phyloP scores from a whole-genome alignment of 306 rosid species.

The Acacia crassicarpa region DNA sequence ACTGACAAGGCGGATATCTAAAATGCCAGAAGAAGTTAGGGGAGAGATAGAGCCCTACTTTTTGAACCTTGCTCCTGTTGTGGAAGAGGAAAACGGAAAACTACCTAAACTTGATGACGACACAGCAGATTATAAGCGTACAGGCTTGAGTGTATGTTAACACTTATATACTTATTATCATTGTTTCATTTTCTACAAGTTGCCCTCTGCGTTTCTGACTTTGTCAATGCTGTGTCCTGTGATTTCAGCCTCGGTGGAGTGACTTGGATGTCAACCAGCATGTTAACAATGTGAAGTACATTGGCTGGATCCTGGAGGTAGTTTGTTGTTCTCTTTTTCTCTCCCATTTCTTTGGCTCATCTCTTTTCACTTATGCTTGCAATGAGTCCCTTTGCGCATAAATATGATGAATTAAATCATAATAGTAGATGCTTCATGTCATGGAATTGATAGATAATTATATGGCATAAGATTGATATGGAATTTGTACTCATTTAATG shows the following conservation, averaged over 20 bases:
- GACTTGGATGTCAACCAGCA: constrained; percentile 96
- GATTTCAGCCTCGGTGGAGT: constrained; percentile 89
- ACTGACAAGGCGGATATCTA: constrained; percentile 84
- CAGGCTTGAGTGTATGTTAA: constrained; percentile 75
- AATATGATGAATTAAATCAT: background rate
- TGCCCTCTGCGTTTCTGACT: constrained; percentile 22
- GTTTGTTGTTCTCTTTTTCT: constrained; percentile 15
- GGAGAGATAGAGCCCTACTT: constrained; percentile 86
- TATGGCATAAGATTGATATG: background rate
- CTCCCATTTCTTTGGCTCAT: constrained; percentile 14
- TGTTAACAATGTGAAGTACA: constrained; percentile 98
- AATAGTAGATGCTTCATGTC: background rate
- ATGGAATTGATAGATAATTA: background rate
- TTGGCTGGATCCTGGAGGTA: constrained; percentile 99
- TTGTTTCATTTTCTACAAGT: constrained; percentile 10
- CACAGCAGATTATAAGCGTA: constrained; percentile 62
- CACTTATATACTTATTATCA: constrained; percentile 7
- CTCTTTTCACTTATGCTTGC: background rate
- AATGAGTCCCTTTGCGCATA: background rate
- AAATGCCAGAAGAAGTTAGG: constrained; percentile 91
- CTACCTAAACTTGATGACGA: constrained; percentile 76
- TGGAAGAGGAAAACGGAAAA: constrained; percentile 90
- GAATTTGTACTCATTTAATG: too few relatives aligned
- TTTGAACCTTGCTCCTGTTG: constrained; percentile 66
- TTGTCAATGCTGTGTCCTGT: background rate